Percentiles rank a stretch among this genome's conserved stretches.
Evolutionary conservation across 2,329 filamentous ascomycete species (phyloP).

Genomic region (Dothistroma septosporum): DNA sequence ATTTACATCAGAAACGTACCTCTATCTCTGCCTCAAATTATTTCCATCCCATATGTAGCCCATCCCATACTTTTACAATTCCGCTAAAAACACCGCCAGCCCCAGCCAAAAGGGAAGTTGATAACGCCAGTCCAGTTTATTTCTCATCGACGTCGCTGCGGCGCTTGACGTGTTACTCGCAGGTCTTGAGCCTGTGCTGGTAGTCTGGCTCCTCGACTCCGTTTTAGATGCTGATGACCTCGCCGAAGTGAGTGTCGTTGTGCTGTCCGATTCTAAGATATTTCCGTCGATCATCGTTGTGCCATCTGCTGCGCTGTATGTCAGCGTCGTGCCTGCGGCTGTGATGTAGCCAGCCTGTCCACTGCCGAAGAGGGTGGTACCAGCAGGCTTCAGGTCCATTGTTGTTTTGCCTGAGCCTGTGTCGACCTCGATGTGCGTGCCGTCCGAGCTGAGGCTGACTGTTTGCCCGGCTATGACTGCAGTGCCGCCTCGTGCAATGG

Average conservation of each 20-base stretch:
- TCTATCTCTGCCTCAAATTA: not conserved
- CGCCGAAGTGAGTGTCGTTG: not conserved
- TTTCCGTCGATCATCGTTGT: slow-evolving; percentile 6
- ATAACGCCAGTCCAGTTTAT: not conserved
- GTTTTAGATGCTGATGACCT: not conserved
- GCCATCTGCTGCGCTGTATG: not conserved
- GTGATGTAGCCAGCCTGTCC: slow-evolving; percentile 2
- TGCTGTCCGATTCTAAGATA: not conserved
- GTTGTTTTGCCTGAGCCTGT: not conserved
- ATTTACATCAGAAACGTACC: not conserved
- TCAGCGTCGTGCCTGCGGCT: not conserved
- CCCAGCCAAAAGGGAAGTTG: not conserved
- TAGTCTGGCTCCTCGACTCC: not conserved
- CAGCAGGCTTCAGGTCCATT: not conserved
- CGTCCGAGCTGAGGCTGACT: not conserved
- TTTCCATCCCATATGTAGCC: not conserved
- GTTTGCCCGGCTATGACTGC: slow-evolving; percentile 3
- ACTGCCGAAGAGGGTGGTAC: not conserved
- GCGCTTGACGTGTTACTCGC: not conserved
- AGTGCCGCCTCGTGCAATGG: slow-evolving; percentile 1
- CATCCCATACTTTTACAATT: not conserved
- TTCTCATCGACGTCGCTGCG: not conserved
- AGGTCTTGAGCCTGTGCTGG: not conserved
- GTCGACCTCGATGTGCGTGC: not conserved
- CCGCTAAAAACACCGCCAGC: not conserved